Conservation (phyloP, 1,284 basidiomycete genomes). For the Pyrrhoderma lamaoense region DNA sequence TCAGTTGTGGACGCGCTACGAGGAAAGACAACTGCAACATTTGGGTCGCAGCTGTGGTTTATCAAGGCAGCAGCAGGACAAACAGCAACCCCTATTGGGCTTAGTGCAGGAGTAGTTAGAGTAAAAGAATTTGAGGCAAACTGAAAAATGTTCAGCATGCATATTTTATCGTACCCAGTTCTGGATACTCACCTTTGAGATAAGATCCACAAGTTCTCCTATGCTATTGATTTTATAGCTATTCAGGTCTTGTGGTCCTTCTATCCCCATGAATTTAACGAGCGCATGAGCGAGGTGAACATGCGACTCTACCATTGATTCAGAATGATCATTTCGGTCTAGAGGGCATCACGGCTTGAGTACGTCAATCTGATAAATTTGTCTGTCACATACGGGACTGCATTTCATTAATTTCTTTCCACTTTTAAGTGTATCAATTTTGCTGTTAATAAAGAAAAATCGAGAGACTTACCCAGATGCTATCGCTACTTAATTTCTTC, state of each 20-base stretch:
- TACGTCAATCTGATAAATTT: not conserved
- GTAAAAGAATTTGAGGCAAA: constrained; percentile 88
- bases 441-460: not conserved
- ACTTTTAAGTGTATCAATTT: constrained; percentile 33
- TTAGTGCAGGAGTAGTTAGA: constrained; percentile 65
- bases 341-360: constrained; percentile 10
- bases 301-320: constrained; percentile 46
- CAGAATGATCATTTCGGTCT: constrained; percentile 47
- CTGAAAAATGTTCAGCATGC: constrained; percentile 32
- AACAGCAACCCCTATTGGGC: constrained; percentile 74
- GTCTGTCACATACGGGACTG: constrained; percentile 72
- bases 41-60: constrained; percentile 90
- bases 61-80: constrained; percentile 75
- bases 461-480: constrained; percentile 48
- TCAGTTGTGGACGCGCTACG: constrained; percentile 27
- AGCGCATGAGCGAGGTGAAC: constrained; percentile 64
- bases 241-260: constrained; percentile 49
- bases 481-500: constrained; percentile 46
- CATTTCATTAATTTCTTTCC: constrained; percentile 57
- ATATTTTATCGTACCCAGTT: not conserved
- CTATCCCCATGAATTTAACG: constrained; percentile 56
- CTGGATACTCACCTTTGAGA: constrained; percentile 49
- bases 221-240: constrained; percentile 49
- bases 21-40: constrained; percentile 87
- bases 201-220: constrained; percentile 58